Percentiles rank a stretch among this genome's conserved stretches.
These are phyloP conservation scores for Dendrostoma leiphaemia DNA, from an alignment of 2,329 filamentous ascomycete genomes.

Conservation along the genomic window DNA sequence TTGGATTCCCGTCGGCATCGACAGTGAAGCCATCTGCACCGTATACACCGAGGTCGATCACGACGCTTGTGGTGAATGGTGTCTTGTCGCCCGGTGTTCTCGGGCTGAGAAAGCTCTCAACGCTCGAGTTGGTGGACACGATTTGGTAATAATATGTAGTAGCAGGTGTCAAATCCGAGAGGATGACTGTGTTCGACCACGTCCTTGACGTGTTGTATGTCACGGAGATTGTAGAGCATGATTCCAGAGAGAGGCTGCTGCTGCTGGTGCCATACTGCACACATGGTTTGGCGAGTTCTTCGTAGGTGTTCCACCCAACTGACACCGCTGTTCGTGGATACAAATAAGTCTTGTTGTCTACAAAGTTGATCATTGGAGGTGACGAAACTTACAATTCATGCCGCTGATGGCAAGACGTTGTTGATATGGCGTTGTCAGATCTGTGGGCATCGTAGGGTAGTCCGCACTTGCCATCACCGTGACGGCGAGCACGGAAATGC, in stretches of 20 bases:
- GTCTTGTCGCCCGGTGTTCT: conserved; percentile 52
- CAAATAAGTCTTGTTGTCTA: conserved; percentile 41
- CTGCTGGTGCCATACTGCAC: conserved; percentile 17
- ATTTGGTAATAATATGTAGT: conserved; percentile 63
- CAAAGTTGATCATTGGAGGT: conserved; percentile 30
- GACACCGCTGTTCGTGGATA: conserved; percentile 39
- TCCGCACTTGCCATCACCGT: conserved; percentile 1
- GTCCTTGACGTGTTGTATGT: conserved; percentile 18
- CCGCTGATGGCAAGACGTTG: conserved; percentile 17
- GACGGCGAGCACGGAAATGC: background rate
- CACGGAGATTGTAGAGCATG: conserved; percentile 14
- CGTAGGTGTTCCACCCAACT: conserved; percentile 18
- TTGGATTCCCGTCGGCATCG: conserved; percentile 30
- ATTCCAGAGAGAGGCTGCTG: background rate
- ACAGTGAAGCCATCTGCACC: conserved; percentile 52
- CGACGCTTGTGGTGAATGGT: conserved; percentile 49
- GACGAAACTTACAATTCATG: conserved; percentile 8
- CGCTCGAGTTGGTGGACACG: conserved; percentile 51
- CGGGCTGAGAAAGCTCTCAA: conserved; percentile 53
- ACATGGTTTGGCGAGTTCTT: conserved; percentile 10
- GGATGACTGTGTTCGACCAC: conserved; percentile 18
- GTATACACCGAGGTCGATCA: conserved; percentile 56
- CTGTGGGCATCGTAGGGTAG: conserved; percentile 15
- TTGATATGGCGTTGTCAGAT: conserved; percentile 16
- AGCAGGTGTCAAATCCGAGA: conserved; percentile 39